Evolutionary conservation across 2,329 filamentous ascomycete genomes (phyloP).

Genomic region (Alternaria alternata): DNA sequence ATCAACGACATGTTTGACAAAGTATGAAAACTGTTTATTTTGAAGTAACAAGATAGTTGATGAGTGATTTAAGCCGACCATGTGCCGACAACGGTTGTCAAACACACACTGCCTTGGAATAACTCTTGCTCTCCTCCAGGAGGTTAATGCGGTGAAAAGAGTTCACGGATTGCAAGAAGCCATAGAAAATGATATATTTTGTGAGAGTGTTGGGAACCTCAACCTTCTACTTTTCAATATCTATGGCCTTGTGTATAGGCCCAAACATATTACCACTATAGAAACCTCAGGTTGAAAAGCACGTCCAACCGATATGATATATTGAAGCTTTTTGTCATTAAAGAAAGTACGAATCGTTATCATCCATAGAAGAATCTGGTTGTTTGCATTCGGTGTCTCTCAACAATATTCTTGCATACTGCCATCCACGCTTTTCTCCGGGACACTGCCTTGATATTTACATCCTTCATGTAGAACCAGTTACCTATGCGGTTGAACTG

Average conservation of each 20-base stretch:
- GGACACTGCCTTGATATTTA: background rate
- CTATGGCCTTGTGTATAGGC: background rate
- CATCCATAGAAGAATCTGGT: background rate
- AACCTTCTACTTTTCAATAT: background rate
- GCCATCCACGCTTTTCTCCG: background rate
- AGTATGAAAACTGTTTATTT: no score
- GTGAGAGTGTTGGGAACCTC: background rate
- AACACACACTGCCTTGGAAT: no score
- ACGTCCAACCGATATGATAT: no score
- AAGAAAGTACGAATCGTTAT: background rate
- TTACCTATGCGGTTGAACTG: background rate
- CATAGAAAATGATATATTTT: no score
- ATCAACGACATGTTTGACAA: no score
- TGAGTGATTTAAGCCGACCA: no score
- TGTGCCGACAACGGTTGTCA: no score
- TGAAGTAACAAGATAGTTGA: no score
- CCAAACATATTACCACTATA: background rate
- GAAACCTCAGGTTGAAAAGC: background rate
- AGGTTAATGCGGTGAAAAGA: no score
- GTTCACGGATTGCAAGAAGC: no score
- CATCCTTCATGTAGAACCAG: background rate
- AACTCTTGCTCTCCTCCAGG: no score
- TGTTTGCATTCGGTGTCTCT: background rate
- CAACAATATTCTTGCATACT: background rate
- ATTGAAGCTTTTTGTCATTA: background rate